These are phyloP conservation scores for Thermomyces lanuginosus DNA, from an alignment of 2,329 filamentous ascomycete species.

Conservation along the genomic window DNA sequence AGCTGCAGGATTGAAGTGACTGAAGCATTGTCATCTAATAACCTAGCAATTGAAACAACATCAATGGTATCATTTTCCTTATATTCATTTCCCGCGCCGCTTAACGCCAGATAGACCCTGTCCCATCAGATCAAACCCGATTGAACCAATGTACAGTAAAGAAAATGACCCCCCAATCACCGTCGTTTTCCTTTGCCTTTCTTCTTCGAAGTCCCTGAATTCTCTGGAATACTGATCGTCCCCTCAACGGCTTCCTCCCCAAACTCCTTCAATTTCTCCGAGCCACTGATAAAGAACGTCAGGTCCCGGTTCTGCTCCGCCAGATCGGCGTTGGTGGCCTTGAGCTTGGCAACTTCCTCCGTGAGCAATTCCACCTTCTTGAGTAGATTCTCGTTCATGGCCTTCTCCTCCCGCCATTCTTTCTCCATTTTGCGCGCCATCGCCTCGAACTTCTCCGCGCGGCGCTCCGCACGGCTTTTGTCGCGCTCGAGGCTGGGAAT, in stretches of 20 bases:
- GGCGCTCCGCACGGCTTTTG: slow-evolving; percentile 48
- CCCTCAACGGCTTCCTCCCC: slow-evolving; percentile 62
- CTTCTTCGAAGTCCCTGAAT: slow-evolving; percentile 32
- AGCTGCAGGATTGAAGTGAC: neutral
- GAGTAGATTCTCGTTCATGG: slow-evolving; percentile 65
- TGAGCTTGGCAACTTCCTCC: slow-evolving; percentile 41
- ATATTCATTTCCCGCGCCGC: too few species aligned
- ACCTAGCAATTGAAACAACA: neutral
- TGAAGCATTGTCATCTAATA: slow-evolving; percentile 1
- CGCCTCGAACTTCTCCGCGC: slow-evolving; percentile 54
- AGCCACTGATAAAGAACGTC: slow-evolving; percentile 70
- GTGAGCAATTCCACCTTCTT: slow-evolving; percentile 54
- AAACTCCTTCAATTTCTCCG: slow-evolving; percentile 58
- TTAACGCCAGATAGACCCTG: too few species aligned
- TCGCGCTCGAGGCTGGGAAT: slow-evolving; percentile 58
- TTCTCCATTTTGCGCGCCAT: slow-evolving; percentile 61
- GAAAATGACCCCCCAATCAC: slow-evolving; percentile 1
- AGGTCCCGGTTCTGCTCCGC: slow-evolving; percentile 77
- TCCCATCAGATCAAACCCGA: slow-evolving; percentile 1
- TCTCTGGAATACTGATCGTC: slow-evolving; percentile 48
- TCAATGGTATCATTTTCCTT: slow-evolving; percentile 4
- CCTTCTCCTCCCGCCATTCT: slow-evolving; percentile 72
- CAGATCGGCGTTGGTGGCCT: slow-evolving; percentile 51
- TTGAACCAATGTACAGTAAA: slow-evolving; percentile 1
- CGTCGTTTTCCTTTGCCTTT: slow-evolving; percentile 18